Percentiles rank a stretch among this genome's conserved stretches.
phyloP scores from a whole-genome alignment of 106 monocot species.

The Allium sativum region DNA sequence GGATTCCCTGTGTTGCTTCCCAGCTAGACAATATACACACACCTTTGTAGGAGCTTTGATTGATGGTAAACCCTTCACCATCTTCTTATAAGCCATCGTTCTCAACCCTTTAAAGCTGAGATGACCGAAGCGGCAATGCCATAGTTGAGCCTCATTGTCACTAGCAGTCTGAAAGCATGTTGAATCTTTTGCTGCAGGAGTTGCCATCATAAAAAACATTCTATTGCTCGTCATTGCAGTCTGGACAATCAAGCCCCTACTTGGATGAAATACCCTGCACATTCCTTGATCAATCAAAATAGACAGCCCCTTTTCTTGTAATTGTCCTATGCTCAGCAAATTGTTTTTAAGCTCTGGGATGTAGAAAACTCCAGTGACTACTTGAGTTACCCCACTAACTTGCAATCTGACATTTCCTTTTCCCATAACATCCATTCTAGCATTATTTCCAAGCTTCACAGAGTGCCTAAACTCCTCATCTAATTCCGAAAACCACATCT shows the following conservation, averaged over 20 bases:
- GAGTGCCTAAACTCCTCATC: conserved; percentile 1
- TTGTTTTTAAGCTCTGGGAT: not conserved
- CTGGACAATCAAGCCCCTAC: conserved; percentile 1
- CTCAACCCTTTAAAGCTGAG: conserved; percentile 1
- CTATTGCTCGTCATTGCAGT: not conserved
- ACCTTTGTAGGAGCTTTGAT: not conserved
- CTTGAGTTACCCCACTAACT: not conserved
- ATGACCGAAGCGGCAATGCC: not conserved
- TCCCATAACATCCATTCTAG: not conserved
- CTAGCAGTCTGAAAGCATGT: not conserved
- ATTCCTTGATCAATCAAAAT: not conserved
- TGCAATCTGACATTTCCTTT: conserved; percentile 1
- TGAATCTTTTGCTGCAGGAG: not conserved
- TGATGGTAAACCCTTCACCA: not conserved
- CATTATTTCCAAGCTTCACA: not conserved
- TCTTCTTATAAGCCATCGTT: not conserved
- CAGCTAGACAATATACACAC: not conserved
- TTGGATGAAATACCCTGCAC: conserved; percentile 1
- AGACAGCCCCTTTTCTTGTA: not conserved
- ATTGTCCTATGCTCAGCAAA: not conserved
- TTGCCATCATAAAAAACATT: conserved; percentile 1
- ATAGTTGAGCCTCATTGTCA: not conserved
- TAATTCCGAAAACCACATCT: not conserved
- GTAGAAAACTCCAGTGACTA: conserved; percentile 1
- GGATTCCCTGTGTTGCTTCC: not conserved